A percentile compares a stretch with the other conserved stretches of the same genome.
phyloP scores from a whole-genome alignment of 2,329 filamentous ascomycete species.

The Hypomyces rosellus region DNA sequence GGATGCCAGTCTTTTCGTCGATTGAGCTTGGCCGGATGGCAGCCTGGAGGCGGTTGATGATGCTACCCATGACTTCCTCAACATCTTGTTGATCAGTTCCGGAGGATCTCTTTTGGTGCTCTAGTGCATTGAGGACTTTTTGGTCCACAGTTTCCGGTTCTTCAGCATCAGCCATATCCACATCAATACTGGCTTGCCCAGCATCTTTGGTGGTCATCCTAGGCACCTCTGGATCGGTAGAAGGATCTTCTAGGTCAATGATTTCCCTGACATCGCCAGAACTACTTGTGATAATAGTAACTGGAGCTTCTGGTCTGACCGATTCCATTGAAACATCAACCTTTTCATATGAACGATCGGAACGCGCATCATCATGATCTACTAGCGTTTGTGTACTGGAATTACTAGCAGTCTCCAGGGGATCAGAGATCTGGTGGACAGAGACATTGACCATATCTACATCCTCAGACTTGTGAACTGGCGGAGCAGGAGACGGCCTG shows the following conservation, averaged over 20 bases:
- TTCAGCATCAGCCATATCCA: conserved; percentile 25
- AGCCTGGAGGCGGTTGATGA: conserved; percentile 83
- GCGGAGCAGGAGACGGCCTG: conserved; percentile 37
- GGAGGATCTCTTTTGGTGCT: conserved; percentile 39
- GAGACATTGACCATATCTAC: conserved; percentile 28
- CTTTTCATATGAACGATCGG: conserved; percentile 31
- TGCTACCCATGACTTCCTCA: conserved; percentile 89
- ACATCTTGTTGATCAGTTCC: conserved; percentile 82
- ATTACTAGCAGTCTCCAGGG: conserved; percentile 37
- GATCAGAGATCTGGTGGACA: conserved; percentile 24
- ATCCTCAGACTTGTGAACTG: conserved; percentile 24
- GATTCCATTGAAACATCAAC: conserved; percentile 18
- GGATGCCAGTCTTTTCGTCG: conserved; percentile 58
- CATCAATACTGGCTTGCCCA: conserved; percentile 15
- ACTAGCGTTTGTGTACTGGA: conserved; percentile 49
- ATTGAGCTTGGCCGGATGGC: conserved; percentile 71
- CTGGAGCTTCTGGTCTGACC: conserved; percentile 16
- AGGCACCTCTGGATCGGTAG: neutral
- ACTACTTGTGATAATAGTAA: neutral
- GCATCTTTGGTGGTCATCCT: neutral
- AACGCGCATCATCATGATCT: conserved; percentile 33
- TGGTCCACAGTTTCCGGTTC: conserved; percentile 37
- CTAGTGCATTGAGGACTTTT: conserved; percentile 39
- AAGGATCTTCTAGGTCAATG: neutral
- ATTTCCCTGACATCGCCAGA: conserved; percentile 8